phyloP scores from a whole-genome alignment of 306 rosid species.

The Fragaria nilgerrensis region DNA sequence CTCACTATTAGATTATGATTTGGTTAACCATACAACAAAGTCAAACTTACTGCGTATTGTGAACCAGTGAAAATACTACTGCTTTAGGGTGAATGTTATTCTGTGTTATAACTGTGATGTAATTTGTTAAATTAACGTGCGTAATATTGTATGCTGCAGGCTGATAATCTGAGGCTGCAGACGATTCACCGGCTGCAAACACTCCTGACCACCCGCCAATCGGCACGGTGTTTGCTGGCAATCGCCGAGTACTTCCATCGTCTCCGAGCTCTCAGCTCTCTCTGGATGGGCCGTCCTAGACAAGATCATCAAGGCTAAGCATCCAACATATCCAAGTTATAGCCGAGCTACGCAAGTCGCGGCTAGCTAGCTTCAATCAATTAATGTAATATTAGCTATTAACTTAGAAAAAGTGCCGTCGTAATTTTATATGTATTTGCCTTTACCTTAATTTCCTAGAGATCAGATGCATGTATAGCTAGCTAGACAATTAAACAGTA shows the following conservation, averaged over 20 bases:
- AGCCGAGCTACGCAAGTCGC: neutral
- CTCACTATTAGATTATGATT: neutral
- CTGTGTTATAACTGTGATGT: neutral
- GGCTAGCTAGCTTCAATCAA: neutral
- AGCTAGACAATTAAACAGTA: constrained; percentile 1
- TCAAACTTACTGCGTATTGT: neutral
- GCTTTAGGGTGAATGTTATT: neutral
- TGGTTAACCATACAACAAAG: neutral
- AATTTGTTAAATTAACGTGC: neutral
- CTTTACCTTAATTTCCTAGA: constrained; percentile 1
- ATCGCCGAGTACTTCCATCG: constrained; percentile 88
- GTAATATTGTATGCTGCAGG: constrained; percentile 46
- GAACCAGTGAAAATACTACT: neutral
- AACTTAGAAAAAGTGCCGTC: neutral
- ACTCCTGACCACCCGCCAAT: constrained; percentile 76
- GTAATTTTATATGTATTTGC: neutral
- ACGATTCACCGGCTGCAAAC: constrained; percentile 67
- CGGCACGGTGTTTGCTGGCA: constrained; percentile 82
- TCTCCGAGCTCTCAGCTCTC: constrained; percentile 82
- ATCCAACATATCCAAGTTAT: neutral
- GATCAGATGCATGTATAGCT: neutral
- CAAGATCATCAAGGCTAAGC: constrained; percentile 41
- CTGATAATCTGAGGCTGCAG: constrained; percentile 75
- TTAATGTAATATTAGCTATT: neutral
- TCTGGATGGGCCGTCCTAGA: constrained; percentile 85